These are phyloP conservation scores for Perilla frutescens DNA, from an alignment of 257 asterid genomes.

Conservation along the genomic window DNA sequence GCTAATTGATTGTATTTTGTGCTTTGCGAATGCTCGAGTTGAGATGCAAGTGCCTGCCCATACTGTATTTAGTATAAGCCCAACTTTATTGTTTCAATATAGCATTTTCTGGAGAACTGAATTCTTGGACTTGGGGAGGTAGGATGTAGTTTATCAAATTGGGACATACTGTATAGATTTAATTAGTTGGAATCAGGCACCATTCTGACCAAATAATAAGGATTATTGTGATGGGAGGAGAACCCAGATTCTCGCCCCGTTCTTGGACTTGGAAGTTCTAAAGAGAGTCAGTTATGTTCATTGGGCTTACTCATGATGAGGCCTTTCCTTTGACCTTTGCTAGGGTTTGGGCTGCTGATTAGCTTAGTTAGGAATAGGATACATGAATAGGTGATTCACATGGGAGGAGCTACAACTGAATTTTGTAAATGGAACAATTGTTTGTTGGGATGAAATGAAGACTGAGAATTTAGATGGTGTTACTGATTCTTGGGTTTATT, in stretches of 20 bases:
- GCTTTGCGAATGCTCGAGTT: slow-evolving; percentile 10
- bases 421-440: neutral
- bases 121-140: neutral
- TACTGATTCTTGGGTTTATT: neutral
- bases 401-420: slow-evolving; percentile 9
- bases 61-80: neutral
- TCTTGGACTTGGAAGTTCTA: neutral
- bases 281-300: neutral
- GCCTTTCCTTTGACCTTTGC: neutral
- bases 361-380: too few species aligned
- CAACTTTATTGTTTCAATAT: neutral
- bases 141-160: neutral
- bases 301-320: neutral
- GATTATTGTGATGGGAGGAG: neutral
- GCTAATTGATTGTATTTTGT: neutral
- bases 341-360: slow-evolving; percentile 1
- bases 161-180: too few species aligned
- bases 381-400: slow-evolving; percentile 9
- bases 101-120: slow-evolving; percentile 9
- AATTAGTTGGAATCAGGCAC: neutral
- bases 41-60: neutral
- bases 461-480: neutral
- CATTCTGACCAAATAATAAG: neutral
- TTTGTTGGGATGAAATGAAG: neutral
- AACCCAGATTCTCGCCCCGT: neutral